Conservation (phyloP, 805 yeast genomes). For the Yamadazyma phyllophila region DNA sequence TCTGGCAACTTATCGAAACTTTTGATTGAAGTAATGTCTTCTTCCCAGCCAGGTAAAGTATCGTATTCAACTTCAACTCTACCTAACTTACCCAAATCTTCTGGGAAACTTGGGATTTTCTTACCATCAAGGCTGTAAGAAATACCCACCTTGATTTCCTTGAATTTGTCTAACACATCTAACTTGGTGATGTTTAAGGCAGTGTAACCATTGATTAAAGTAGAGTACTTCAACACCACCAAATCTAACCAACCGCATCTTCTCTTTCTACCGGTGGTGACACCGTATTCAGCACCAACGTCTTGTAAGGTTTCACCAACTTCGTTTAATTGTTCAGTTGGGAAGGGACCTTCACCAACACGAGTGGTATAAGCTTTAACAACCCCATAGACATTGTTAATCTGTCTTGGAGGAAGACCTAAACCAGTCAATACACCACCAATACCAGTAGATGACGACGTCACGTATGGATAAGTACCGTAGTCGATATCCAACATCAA, state of each 20-base stretch:
- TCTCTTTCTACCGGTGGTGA: slow-evolving; percentile 98
- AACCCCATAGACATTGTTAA: slow-evolving; percentile 85
- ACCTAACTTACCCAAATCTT: slow-evolving; percentile 77
- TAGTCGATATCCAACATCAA: slow-evolving; percentile 95
- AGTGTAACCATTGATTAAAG: slow-evolving; percentile 92
- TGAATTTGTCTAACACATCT: slow-evolving; percentile 89
- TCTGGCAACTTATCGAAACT: slow-evolving; percentile 78
- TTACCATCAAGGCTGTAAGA: slow-evolving; percentile 80
- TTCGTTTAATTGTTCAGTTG: slow-evolving; percentile 90
- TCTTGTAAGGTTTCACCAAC: slow-evolving; percentile 84
- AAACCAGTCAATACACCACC: slow-evolving; percentile 98
- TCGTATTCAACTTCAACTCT: slow-evolving; percentile 90
- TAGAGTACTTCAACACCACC: slow-evolving; percentile 89
- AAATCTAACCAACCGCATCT: slow-evolving; percentile 99
- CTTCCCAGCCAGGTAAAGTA: slow-evolving; percentile 93
- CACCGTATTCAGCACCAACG: slow-evolving; percentile 96
- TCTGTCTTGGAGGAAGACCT: slow-evolving; percentile 88
- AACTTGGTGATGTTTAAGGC: slow-evolving; percentile 90
- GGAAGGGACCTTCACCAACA: slow-evolving; percentile 99
- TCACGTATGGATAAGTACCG: slow-evolving; percentile 97
- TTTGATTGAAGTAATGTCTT: slow-evolving; percentile 71
- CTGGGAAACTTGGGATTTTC: slow-evolving; percentile 80
- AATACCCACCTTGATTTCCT: slow-evolving; percentile 85
- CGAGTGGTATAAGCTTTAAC: slow-evolving; percentile 98
- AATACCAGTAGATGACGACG: slow-evolving; percentile 92